A percentile compares a stretch with the other conserved stretches of the same genome.
Evolutionary conservation across 1,284 basidiomycete species (phyloP).

Genomic region (Boletus subluridellus): DNA sequence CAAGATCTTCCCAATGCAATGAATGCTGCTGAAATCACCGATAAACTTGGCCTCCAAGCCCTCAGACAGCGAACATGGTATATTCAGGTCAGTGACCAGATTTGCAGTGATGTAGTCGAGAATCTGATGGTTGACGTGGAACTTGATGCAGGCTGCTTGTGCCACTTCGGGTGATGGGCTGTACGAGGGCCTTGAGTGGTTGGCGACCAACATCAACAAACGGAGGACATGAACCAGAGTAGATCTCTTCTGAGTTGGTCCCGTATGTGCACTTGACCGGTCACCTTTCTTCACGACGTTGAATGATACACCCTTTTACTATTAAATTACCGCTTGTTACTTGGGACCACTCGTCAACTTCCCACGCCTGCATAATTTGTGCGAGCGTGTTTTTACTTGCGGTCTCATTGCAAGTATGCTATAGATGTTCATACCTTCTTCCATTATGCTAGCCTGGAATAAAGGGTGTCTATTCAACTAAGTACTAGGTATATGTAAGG

Average conservation of each 20-base stretch:
- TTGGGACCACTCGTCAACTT: conserved; percentile 22
- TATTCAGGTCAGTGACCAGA: conserved; percentile 74
- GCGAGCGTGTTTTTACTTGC: conserved; percentile 5
- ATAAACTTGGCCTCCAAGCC: conserved; percentile 97
- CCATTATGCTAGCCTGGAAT: conserved; percentile 8
- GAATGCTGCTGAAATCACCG: conserved; percentile 99
- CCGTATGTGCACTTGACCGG: conserved; percentile 46
- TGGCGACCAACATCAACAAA: conserved; percentile 83
- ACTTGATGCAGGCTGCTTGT: conserved; percentile 76
- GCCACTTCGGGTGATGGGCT: conserved; percentile 98
- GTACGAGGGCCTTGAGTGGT: conserved; percentile 97
- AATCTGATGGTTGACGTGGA: conserved; percentile 21
- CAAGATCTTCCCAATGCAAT: conserved; percentile 99
- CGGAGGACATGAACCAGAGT: conserved; percentile 58
- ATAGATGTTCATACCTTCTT: conserved; percentile 21
- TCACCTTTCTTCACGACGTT: conserved; percentile 42
- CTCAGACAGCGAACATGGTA: conserved; percentile 98
- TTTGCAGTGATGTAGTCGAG: background rate
- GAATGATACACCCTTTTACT: conserved; percentile 35
- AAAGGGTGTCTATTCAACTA: conserved; percentile 2
- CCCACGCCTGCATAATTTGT: conserved; percentile 7
- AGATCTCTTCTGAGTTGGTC: conserved; percentile 41
- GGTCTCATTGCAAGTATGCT: conserved; percentile 13
- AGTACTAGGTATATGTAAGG: conserved; percentile 18
- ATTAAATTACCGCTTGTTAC: conserved; percentile 30